A percentile compares a stretch with the other conserved stretches of the same genome.
Evolutionary conservation across 1,139 yeast species (phyloP).

Genomic region (Geotrichum histeridarum): DNA sequence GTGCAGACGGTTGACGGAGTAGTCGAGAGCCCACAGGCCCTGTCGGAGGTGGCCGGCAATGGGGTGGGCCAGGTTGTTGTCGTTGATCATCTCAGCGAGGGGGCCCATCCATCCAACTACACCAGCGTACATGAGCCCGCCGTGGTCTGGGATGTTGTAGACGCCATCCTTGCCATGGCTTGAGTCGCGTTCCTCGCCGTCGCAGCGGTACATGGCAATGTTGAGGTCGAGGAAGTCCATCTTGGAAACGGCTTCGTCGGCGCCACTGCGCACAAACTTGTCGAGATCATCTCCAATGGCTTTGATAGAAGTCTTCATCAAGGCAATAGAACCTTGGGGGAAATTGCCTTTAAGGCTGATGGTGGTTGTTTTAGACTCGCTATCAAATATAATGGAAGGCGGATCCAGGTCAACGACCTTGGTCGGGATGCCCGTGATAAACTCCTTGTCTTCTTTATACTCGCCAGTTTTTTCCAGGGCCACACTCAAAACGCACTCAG

Average conservation of each 20-base stretch:
- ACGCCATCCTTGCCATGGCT: conserved; percentile 67
- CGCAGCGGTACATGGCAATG: conserved; percentile 68
- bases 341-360: conserved; percentile 57
- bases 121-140: conserved; percentile 78
- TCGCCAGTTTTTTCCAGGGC: conserved; percentile 46
- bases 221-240: conserved; percentile 68
- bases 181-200: conserved; percentile 80
- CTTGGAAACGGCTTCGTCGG: conserved; percentile 60
- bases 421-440: conserved; percentile 60
- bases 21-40: conserved; percentile 90
- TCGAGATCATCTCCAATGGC: conserved; percentile 61
- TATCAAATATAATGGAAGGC: conserved; percentile 47
- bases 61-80: conserved; percentile 79
- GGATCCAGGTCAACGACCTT: conserved; percentile 50
- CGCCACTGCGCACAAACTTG: conserved; percentile 62
- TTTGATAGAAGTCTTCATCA: conserved; percentile 58
- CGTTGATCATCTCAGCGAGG: conserved; percentile 55
- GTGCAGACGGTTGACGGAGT: conserved; percentile 56
- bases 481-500: conserved; percentile 55
- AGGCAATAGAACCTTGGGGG: conserved; percentile 88
- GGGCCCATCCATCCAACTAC: conserved; percentile 87
- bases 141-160: conserved; percentile 68
- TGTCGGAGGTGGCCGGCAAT: conserved; percentile 71
- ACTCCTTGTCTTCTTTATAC: conserved; percentile 34
- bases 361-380: conserved; percentile 40